Evolutionary conservation across 1,284 basidiomycete genomes (phyloP), one percentile per base, ranked within the genome.

Genomic region (Fistulina hepatica): DNA sequence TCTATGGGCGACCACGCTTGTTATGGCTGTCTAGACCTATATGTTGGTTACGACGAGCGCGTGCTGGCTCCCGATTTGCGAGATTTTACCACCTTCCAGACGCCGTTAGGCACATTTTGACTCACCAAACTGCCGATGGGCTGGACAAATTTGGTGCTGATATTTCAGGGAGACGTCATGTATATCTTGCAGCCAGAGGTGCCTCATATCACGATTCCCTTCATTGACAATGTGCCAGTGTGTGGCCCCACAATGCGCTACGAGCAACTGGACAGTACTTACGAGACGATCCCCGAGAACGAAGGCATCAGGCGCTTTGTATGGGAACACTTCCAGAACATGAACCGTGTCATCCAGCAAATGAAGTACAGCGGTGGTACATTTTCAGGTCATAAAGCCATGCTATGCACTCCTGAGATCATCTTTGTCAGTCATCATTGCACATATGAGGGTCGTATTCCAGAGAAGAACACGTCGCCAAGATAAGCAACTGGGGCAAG

Each of bases 81-180:
- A 3, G 34, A 2, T 20, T 48, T 1, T 27, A 30, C n/a, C 27
- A 30, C 27, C n/a, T 30, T 30, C n/a, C 17, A 7, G 27, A 46
- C 26, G 33, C 42, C 4, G 28, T 38, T 2, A 33, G 24, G 0
- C 38, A 0, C 21, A 44, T 0, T 45, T 36, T 0, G 35, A 25
- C 3, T 36, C 6, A 21, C 21, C 9, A 47, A 44, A 21, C 21
- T 39, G 8, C 37, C 37, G 6, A 39, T 36, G 48, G 58, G 57
- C 0, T 60, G 48, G 48, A 55, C 55, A 0, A 57, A 60, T 30
- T 57, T 50, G 1, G 48, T 55, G 1, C 46, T 48, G 0, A 52
- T 56, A 8, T 54, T 57, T 28, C 53, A 58, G 20, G 48, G 48
- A 10, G 45, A 55, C 36, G 41, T 59, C 4, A 47, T 45, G 0